Conservation (phyloP, 2,329 filamentous ascomycete genomes). For the Ilyonectria robusta region DNA sequence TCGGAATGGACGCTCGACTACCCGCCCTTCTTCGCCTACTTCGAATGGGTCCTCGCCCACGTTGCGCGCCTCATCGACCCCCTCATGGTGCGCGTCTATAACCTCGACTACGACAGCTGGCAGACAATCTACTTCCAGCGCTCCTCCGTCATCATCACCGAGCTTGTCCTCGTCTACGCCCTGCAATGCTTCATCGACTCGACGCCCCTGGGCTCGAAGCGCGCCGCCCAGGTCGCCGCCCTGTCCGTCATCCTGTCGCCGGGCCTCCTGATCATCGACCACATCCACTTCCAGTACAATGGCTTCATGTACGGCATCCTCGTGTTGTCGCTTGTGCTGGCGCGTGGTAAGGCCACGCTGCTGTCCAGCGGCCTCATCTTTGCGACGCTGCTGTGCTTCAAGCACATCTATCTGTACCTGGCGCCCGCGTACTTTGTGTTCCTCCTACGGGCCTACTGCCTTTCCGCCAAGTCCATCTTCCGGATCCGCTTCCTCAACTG, state of each 20-base stretch:
- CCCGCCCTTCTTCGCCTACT: conserved; percentile 97
- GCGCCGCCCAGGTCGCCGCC: conserved; percentile 86
- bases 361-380: conserved; percentile 87
- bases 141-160: conserved; percentile 86
- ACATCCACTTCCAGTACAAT: conserved; percentile 99
- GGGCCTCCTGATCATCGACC: conserved; percentile 95
- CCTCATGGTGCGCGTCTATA: conserved; percentile 84
- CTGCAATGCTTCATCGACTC: conserved; percentile 86
- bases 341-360: conserved; percentile 80
- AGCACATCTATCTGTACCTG: conserved; percentile 98
- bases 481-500: conserved; percentile 83
- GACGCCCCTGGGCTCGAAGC: conserved; percentile 74
- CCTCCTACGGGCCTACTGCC: conserved; percentile 89
- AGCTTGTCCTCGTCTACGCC: conserved; percentile 87
- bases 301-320: conserved; percentile 95
- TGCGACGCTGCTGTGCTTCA: conserved; percentile 89
- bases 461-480: conserved; percentile 83
- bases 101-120: conserved; percentile 91
- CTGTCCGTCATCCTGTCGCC: conserved; percentile 93
- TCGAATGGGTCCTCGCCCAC: conserved; percentile 93
- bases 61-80: conserved; percentile 83
- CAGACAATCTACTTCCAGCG: conserved; percentile 95
- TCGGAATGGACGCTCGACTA: conserved; percentile 99
- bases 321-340: conserved; percentile 87
- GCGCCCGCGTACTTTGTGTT: conserved; percentile 97